Evolutionary conservation across 164 flowering plant genomes (phyloP).

Genomic region (grape (Vitis vinifera)): ASM3070453v1 NC_081823.1:26956501-26957000

Average conservation of each 20-base stretch:
- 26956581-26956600: no score
- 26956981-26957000: not conserved
- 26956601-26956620: no score
- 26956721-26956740: not conserved
- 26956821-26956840: conserved; percentile 41
- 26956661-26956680: no score
- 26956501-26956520: no score
- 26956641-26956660: no score
- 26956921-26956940: not conserved
- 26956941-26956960: no score
- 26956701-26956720: not conserved
- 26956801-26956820: conserved; percentile 60
- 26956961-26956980: no score
- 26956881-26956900: conserved; percentile 75
- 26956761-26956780: conserved; percentile 70
- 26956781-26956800: conserved; percentile 80
- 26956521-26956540: no score
- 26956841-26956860: conserved; percentile 31
- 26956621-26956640: no score
- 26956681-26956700: not conserved
- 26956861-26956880: conserved; percentile 70
- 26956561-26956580: no score
- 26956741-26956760: conserved; percentile 56
- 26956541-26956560: no score
- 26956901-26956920: conserved; percentile 70